Evolutionary conservation across 495 filamentous ascomycete genomes (phyloP).

Genomic region (Jackrogersella minutella): DNA sequence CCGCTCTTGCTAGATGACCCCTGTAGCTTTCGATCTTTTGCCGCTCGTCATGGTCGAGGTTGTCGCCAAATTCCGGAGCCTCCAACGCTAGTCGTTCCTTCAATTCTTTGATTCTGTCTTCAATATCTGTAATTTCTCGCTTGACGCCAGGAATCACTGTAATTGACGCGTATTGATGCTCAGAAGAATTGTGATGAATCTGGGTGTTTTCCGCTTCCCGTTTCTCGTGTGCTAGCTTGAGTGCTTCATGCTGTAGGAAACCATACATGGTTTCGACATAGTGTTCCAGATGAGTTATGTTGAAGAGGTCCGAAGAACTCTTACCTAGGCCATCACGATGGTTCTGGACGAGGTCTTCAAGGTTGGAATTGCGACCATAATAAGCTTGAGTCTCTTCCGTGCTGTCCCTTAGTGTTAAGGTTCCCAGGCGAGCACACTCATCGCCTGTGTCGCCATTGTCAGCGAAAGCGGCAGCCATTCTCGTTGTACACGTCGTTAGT

Average conservation of each 20-base stretch:
- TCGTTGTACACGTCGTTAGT: background rate
- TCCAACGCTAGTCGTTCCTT: background rate
- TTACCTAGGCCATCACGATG: background rate
- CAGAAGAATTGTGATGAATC: background rate
- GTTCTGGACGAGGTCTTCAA: too few species aligned
- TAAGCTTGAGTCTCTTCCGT: background rate
- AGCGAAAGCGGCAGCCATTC: too few species aligned
- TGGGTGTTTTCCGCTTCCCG: background rate
- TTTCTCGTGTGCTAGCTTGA: background rate
- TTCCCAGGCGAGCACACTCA: too few species aligned
- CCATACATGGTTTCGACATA: background rate
- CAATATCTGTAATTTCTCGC: background rate
- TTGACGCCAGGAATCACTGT: background rate
- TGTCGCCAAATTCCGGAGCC: background rate
- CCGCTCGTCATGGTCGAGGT: background rate
- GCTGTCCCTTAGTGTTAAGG: background rate
- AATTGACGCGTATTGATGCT: background rate
- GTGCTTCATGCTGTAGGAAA: background rate
- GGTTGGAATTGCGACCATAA: background rate
- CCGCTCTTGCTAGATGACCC: background rate
- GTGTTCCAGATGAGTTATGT: background rate
- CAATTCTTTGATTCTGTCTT: background rate
- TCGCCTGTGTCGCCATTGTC: too few species aligned
- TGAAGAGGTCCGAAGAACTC: background rate
- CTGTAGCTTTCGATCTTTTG: background rate